Percentiles rank a stretch among this genome's conserved stretches.
Evolutionary conservation across 805 yeast genomes (phyloP).

Genomic region (Yarrowia sp.): DNA sequence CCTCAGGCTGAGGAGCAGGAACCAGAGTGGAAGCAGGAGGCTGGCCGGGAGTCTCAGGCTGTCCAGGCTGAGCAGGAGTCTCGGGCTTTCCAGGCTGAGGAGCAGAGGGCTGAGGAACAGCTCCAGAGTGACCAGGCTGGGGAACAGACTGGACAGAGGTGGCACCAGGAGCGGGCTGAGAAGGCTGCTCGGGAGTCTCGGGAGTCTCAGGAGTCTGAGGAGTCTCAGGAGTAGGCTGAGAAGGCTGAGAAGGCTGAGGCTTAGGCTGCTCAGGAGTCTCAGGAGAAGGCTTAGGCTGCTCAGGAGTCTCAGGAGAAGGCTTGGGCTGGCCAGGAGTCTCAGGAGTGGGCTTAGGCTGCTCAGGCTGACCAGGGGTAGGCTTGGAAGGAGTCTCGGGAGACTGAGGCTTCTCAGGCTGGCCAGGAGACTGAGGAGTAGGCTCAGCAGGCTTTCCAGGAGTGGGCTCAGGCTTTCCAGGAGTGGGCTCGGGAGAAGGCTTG

Average conservation of each 20-base stretch:
- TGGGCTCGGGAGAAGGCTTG: not conserved
- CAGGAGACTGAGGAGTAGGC: not conserved
- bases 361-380: too few relatives aligned
- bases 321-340: not conserved
- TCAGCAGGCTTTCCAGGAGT: not conserved
- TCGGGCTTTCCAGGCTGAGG: not conserved
- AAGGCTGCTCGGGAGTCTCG: too few relatives aligned
- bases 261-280: not conserved
- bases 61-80: not conserved
- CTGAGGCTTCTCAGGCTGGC: too few relatives aligned
- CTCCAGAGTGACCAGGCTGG: not conserved
- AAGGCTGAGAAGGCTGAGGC: not conserved
- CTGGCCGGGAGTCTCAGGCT: not conserved
- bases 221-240: too few relatives aligned
- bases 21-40: constrained; percentile 1
- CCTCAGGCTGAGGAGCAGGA: not conserved
- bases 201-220: too few relatives aligned
- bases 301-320: not conserved
- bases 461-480: not conserved
- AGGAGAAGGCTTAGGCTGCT: not conserved
- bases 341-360: not conserved
- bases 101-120: not conserved
- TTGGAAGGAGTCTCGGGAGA: not conserved
- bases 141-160: not conserved
- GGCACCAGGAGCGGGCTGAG: too few relatives aligned